Conservation (phyloP, 768 basidiomycete genomes). For the Tylopilus subfusipes region DNA sequence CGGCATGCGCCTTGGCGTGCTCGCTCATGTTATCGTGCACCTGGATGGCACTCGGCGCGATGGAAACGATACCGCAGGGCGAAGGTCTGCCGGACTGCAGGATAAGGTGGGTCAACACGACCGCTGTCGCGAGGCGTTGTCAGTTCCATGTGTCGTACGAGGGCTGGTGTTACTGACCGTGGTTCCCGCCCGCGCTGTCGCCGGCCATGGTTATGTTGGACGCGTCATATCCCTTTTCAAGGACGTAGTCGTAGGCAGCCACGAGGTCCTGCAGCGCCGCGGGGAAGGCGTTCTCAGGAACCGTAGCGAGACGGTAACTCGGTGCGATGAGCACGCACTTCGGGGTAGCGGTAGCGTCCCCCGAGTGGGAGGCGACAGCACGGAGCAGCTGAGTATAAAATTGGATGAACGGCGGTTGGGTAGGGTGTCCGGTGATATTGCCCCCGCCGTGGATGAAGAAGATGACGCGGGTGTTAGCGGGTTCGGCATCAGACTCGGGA, state of each 20-base stretch:
- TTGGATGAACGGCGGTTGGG: background rate
- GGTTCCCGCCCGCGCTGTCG: conserved; percentile 26
- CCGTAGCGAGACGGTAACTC: conserved; percentile 24
- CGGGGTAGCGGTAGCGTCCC: too few species aligned
- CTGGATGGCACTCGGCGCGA: conserved; percentile 41
- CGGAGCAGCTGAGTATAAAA: conserved; percentile 12
- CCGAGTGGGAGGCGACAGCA: background rate
- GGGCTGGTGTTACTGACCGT: conserved; percentile 11
- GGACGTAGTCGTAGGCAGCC: conserved; percentile 26
- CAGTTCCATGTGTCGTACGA: background rate
- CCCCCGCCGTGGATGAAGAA: conserved; percentile 27
- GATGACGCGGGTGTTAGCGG: conserved; percentile 13
- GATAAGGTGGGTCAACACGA: conserved; percentile 31
- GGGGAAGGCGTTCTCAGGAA: conserved; percentile 23
- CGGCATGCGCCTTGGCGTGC: background rate
- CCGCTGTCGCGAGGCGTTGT: conserved; percentile 4
- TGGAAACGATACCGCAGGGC: conserved; percentile 52
- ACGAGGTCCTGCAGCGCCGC: conserved; percentile 22
- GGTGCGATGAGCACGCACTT: conserved; percentile 20
- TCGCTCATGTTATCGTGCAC: conserved; percentile 2
- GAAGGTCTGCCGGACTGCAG: conserved; percentile 52
- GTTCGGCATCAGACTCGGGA: background rate
- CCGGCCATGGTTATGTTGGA: conserved; percentile 21
- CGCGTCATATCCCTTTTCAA: conserved; percentile 19
- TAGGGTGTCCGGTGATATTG: conserved; percentile 19